These are phyloP conservation scores for Aspergillus sp. DNA, from an alignment of 2,329 filamentous ascomycete genomes.

Conservation along the genomic window DNA sequence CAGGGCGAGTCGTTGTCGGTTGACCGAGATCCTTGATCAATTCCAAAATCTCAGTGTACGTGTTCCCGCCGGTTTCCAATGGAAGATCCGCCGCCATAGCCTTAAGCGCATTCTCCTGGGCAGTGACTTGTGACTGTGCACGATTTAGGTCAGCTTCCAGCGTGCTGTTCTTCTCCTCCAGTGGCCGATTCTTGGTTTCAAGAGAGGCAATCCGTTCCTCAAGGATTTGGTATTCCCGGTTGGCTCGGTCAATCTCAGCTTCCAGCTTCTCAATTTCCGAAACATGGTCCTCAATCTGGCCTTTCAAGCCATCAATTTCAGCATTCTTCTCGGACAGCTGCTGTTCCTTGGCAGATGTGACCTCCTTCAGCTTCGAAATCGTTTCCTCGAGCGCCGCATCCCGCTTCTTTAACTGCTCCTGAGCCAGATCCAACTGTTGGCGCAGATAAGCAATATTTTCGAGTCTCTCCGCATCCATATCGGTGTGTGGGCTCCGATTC, in stretches of 20 bases:
- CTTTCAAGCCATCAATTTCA: constrained; percentile 36
- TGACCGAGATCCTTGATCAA: constrained; percentile 34
- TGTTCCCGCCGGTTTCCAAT: constrained; percentile 28
- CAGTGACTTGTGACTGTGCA: constrained; percentile 34
- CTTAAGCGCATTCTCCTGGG: constrained; percentile 37
- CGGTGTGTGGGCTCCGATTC: constrained; percentile 18
- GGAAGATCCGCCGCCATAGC: constrained; percentile 36
- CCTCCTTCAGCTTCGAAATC: constrained; percentile 30
- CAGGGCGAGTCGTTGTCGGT: constrained; percentile 13
- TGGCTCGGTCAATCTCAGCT: constrained; percentile 30
- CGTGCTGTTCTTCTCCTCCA: constrained; percentile 37
- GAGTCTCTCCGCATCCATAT: constrained; percentile 26
- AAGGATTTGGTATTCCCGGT: constrained; percentile 31
- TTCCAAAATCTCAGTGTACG: constrained; percentile 40
- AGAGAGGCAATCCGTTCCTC: constrained; percentile 33
- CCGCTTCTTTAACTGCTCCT: constrained; percentile 34
- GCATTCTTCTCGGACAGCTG: constrained; percentile 34
- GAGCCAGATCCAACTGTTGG: constrained; percentile 29
- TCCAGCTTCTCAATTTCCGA: constrained; percentile 36
- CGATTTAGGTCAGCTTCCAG: constrained; percentile 35
- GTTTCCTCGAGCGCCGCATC: constrained; percentile 34
- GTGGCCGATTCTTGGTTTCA: constrained; percentile 32
- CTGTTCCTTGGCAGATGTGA: constrained; percentile 29
- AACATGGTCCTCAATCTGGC: constrained; percentile 32
- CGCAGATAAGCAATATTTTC: constrained; percentile 32